Evolutionary conservation across 345 rosid genomes (phyloP), one percentile per base, ranked within the genome.

Genomic region (Populus simonii): DNA sequence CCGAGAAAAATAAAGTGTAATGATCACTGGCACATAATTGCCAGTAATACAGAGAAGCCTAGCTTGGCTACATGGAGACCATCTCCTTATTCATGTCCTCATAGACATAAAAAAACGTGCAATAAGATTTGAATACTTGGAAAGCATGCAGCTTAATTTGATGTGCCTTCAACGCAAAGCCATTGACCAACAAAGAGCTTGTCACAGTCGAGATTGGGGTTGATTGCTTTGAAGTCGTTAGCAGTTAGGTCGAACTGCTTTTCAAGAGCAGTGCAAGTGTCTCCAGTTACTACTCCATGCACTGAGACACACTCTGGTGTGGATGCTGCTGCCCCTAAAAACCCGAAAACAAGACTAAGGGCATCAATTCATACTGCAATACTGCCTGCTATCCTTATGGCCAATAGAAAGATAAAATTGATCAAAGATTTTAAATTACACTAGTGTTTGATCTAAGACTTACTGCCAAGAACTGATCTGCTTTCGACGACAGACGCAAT

Each of bases 121-220:
- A 49, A 4, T 49, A 16, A 16, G 55, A 51, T 51, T 51, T 51
- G 55, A 51, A 51, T 51, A 51, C 55, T 51, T 51, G 22, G 55
- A 51, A 51, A 51, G 22, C 22, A 51, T 17, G 55, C 55, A 51
- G 55, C 55, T 51, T 17, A 51, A 49, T 49, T 49, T 8, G 79
- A 33, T 2, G 57, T 53, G 66, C 85, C 83, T 9, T 23, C 70
- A 43, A 83, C 76, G 36, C 89, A 85, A 9, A 88, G 71, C 86
- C 88, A 86, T 61, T 85, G 88, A 22, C 87, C 87, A n/a, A 80
- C 59, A 49, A 85, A 85, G 69, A 83, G 76, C 1, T 43, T n/a
- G 6, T n/a, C 0, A 6, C 88, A 85, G 1, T 78, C 49, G 77
- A 86, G 71, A 33, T 86, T 88, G 9, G 84, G 87, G 82, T 88